A percentile compares a stretch with the other conserved stretches of the same genome.
Evolutionary conservation across 148 eudicot species (phyloP).

Genomic region (Heliosperma pusillum): DNA sequence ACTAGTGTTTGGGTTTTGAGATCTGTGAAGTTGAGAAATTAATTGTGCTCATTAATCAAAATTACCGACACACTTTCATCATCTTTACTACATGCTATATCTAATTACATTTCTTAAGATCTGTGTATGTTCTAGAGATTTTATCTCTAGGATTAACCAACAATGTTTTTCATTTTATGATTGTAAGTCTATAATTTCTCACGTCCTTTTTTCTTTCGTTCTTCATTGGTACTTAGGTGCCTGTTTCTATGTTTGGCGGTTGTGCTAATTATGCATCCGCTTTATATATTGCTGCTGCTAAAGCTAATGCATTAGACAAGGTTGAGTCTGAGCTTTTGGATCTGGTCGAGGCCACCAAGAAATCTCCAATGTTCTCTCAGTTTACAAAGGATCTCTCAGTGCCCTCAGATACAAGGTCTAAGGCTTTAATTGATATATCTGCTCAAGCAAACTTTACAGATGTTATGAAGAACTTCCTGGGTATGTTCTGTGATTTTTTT

Average conservation of each 20-base stretch:
- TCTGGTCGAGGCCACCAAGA: slow-evolving; percentile 59
- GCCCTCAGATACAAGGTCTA: slow-evolving; percentile 48
- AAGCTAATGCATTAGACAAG: slow-evolving; percentile 60
- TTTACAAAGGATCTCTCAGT: slow-evolving; percentile 76
- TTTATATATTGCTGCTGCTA: slow-evolving; percentile 65
- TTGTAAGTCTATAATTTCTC: neutral
- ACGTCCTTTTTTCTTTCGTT: slow-evolving; percentile 6
- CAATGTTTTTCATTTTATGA: neutral
- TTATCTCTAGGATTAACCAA: neutral
- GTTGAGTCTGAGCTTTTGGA: slow-evolving; percentile 70
- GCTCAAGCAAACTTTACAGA: slow-evolving; percentile 71
- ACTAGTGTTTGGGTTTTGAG: neutral
- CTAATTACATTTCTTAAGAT: no score
- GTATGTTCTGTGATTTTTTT: slow-evolving; percentile 32
- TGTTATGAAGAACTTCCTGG: slow-evolving; percentile 69
- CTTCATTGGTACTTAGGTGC: slow-evolving; percentile 45
- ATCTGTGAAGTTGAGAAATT: neutral
- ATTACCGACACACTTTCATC: no score
- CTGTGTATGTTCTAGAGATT: neutral
- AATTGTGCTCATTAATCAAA: neutral
- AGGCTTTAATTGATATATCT: slow-evolving; percentile 59
- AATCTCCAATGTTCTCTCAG: slow-evolving; percentile 52
- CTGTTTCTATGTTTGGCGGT: slow-evolving; percentile 73
- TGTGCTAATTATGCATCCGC: slow-evolving; percentile 89
- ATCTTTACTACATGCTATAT: no score